phyloP scores from a whole-genome alignment of 2,329 filamentous ascomycete genomes.

The Diaporthe sp. region DNA sequence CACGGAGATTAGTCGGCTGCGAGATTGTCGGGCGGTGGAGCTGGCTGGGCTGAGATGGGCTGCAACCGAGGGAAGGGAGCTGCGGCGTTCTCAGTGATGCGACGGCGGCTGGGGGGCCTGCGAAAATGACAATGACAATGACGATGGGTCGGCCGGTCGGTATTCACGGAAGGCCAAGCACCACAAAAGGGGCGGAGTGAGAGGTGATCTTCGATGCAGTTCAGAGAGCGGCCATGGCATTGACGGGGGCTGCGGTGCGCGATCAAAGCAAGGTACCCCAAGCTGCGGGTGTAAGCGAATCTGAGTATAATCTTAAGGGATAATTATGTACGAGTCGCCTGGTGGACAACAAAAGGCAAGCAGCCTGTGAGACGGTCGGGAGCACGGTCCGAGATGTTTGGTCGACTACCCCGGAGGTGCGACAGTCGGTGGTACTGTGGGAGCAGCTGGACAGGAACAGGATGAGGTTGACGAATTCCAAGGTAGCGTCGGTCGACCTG shows the following conservation, averaged over 20 bases:
- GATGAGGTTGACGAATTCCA: slow-evolving; percentile 17
- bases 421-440: slow-evolving; percentile 24
- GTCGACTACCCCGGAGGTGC: slow-evolving; percentile 27
- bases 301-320: slow-evolving; percentile 32
- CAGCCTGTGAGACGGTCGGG: slow-evolving; percentile 14
- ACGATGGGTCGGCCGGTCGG: slow-evolving; percentile 28
- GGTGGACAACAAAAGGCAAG: slow-evolving; percentile 7
- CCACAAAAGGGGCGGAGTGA: slow-evolving; percentile 29
- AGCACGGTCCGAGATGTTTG: slow-evolving; percentile 32
- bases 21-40: slow-evolving; percentile 32
- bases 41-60: slow-evolving; percentile 31
- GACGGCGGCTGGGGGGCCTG: slow-evolving; percentile 21
- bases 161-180: slow-evolving; percentile 35
- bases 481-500: slow-evolving; percentile 15
- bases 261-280: slow-evolving; percentile 33
- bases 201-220: slow-evolving; percentile 29
- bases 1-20: slow-evolving; percentile 34
- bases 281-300: slow-evolving; percentile 30
- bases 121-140: slow-evolving; percentile 30
- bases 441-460: background rate
- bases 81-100: slow-evolving; percentile 20
- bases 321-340: slow-evolving; percentile 31
- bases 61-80: slow-evolving; percentile 15
- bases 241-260: background rate
- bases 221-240: slow-evolving; percentile 41